Conservation (phyloP, 1,139 yeast species). For the Pichia sp. region DNA sequence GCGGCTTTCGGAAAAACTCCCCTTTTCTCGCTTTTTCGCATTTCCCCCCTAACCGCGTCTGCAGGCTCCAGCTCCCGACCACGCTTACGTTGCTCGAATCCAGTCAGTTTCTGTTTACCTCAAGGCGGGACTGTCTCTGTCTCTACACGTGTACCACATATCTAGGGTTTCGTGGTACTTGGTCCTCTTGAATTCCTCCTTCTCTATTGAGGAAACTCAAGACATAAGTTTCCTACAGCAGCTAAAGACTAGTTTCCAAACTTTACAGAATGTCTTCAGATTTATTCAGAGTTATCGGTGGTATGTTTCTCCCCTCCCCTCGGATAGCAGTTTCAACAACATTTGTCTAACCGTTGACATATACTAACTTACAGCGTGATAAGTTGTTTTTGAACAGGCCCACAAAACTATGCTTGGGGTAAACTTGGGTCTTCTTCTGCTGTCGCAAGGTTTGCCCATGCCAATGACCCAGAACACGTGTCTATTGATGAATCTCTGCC, state of each 20-base stretch:
- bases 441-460: conserved; percentile 81
- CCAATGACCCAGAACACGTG: conserved; percentile 54
- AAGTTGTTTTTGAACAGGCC: conserved; percentile 28
- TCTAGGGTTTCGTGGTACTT: neutral
- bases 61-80: no score
- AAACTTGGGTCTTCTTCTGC: conserved; percentile 80
- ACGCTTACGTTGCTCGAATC: no score
- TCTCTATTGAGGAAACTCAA: neutral
- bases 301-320: conserved; percentile 17
- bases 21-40: no score
- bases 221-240: neutral
- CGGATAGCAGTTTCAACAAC: neutral
- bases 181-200: neutral
- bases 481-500: conserved; percentile 69
- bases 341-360: neutral
- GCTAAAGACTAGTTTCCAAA: neutral
- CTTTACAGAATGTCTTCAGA: conserved; percentile 22
- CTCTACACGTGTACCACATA: no score
- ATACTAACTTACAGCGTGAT: neutral
- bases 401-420: conserved; percentile 67
- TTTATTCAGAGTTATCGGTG: conserved; percentile 31
- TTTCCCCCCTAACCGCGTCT: no score
- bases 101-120: no score
- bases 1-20: no score
- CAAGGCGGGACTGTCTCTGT: no score